Evolutionary conservation across 208 protist species (phyloP).

Genomic region (Trypanosoma avium): DNA sequence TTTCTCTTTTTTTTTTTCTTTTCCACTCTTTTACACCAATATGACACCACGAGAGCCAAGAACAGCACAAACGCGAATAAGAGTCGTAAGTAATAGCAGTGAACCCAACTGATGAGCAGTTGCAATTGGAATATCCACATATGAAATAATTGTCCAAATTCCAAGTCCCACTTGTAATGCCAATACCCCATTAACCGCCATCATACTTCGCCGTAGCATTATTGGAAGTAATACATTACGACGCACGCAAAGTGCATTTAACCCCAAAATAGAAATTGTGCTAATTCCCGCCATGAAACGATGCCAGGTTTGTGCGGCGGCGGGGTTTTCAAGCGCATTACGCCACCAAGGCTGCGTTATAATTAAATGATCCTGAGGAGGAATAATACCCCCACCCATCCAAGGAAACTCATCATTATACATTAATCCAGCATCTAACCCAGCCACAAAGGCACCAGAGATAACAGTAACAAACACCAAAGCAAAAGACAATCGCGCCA

Average conservation of each 20-base stretch:
- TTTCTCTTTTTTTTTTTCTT: not conserved
- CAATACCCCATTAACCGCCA: slow-evolving; percentile 59
- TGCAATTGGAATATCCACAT: slow-evolving; percentile 90
- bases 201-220: slow-evolving; percentile 45
- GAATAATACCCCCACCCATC: slow-evolving; percentile 84
- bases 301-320: slow-evolving; percentile 76
- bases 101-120: slow-evolving; percentile 86
- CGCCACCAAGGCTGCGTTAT: slow-evolving; percentile 66
- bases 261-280: slow-evolving; percentile 40
- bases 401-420: slow-evolving; percentile 91
- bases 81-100: slow-evolving; percentile 71
- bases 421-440: slow-evolving; percentile 85
- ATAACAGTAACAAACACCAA: slow-evolving; percentile 82
- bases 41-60: slow-evolving; percentile 55
- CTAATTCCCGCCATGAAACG: slow-evolving; percentile 65
- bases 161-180: slow-evolving; percentile 87
- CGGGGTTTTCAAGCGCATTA: slow-evolving; percentile 86
- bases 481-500: slow-evolving; percentile 50
- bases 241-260: slow-evolving; percentile 56
- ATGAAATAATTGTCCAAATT: slow-evolving; percentile 92
- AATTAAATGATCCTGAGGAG: slow-evolving; percentile 69
- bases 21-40: not conserved
- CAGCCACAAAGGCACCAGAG: slow-evolving; percentile 90
- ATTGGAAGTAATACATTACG: slow-evolving; percentile 37
- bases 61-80: slow-evolving; percentile 76